Evolutionary conservation across 2,329 filamentous ascomycete species (phyloP).

Genomic region (Decorospora gaudefroyi): DNA sequence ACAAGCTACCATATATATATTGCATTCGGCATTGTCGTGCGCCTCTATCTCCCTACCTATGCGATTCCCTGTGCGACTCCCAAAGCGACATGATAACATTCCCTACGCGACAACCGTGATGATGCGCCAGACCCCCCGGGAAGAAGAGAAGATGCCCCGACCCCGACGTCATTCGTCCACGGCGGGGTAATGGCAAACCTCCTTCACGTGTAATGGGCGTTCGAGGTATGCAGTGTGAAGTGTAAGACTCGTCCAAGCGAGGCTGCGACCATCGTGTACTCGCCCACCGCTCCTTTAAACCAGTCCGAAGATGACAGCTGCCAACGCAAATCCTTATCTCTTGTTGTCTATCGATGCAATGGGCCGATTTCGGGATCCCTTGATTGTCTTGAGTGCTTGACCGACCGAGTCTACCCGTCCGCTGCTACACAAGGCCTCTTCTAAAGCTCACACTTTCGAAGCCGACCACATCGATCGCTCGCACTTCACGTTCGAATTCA

Average conservation of each 20-base stretch:
- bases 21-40: conserved; percentile 9
- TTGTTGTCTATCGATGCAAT: conserved; percentile 32
- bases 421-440: conserved; percentile 4
- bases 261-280: conserved; percentile 17
- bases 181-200: conserved; percentile 25
- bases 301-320: conserved; percentile 14
- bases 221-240: conserved; percentile 1
- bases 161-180: conserved; percentile 22
- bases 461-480: conserved; percentile 1
- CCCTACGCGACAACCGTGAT: conserved; percentile 25
- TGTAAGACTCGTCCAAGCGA: conserved; percentile 16
- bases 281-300: conserved; percentile 19
- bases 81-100: conserved; percentile 7
- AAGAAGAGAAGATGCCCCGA: too few relatives aligned
- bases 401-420: conserved; percentile 23
- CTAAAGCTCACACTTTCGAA: conserved; percentile 7
- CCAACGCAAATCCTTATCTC: conserved; percentile 37
- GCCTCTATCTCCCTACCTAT: conserved; percentile 10
- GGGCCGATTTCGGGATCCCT: conserved; percentile 41
- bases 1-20: conserved; percentile 21
- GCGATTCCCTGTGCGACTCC: conserved; percentile 10
- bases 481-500: conserved; percentile 8
- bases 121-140: conserved; percentile 10
- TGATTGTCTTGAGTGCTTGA: conserved; percentile 7
- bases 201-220: conserved; percentile 4